Percentiles rank a stretch among this genome's conserved stretches.
phyloP scores from a whole-genome alignment of 306 rosid species.

The Citrullus amarus region DNA sequence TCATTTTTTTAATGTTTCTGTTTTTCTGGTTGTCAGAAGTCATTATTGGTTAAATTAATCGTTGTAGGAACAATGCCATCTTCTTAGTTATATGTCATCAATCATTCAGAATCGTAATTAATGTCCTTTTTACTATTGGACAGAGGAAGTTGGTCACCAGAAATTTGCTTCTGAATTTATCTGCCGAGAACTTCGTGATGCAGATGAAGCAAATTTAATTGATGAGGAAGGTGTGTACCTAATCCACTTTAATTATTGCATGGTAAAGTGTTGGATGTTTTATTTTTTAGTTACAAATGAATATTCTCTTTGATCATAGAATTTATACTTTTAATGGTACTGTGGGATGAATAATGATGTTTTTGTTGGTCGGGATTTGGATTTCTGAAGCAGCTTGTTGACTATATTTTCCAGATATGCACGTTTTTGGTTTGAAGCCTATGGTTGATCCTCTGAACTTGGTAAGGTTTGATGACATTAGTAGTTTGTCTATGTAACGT shows the following conservation, averaged over 20 bases:
- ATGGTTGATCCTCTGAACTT: conserved; percentile 65
- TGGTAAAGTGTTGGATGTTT: background rate
- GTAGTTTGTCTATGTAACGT: background rate
- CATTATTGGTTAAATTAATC: background rate
- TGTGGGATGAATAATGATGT: background rate
- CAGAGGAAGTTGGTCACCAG: conserved; percentile 55
- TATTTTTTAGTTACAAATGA: background rate
- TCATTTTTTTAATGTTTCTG: background rate
- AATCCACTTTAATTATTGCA: background rate
- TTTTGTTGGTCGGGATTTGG: background rate
- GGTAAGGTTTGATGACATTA: conserved; percentile 36
- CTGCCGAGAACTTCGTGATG: conserved; percentile 50
- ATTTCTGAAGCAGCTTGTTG: background rate
- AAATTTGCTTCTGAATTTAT: conserved; percentile 54
- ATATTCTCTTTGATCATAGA: background rate
- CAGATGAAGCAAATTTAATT: conserved; percentile 81
- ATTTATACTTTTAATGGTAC: background rate
- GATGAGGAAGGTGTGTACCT: conserved; percentile 62
- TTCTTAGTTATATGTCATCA: background rate
- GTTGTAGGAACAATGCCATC: background rate
- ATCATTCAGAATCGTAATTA: background rate
- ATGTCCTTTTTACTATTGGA: background rate
- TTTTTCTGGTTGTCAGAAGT: background rate
- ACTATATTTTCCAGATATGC: conserved; percentile 37
- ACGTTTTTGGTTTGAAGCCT: conserved; percentile 51